phyloP scores from a whole-genome alignment of 768 basidiomycete genomes.

The Rickenella mellea region DNA sequence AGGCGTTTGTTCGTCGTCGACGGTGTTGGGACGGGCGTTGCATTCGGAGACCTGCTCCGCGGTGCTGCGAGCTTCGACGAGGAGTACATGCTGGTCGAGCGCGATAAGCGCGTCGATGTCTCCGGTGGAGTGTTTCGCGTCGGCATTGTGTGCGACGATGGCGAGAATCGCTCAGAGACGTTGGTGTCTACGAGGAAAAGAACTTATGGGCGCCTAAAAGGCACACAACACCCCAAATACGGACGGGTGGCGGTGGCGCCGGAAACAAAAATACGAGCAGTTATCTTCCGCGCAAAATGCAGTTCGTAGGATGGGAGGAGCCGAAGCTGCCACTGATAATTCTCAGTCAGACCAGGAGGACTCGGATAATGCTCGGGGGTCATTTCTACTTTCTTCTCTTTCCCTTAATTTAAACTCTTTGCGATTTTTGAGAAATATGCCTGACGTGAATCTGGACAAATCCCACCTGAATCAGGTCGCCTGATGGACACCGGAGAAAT shows the following conservation, averaged over 20 bases:
- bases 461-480: too few relatives aligned
- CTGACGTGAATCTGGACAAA: too few relatives aligned
- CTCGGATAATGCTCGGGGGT: too few relatives aligned
- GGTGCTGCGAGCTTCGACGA: slow-evolving; percentile 29
- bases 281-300: too few relatives aligned
- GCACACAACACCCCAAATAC: slow-evolving; percentile 24
- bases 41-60: slow-evolving; percentile 36
- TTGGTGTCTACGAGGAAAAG: slow-evolving; percentile 19
- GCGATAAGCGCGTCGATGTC: slow-evolving; percentile 42
- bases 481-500: too few relatives aligned
- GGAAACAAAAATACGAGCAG: slow-evolving; percentile 15
- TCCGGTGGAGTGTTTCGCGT: slow-evolving; percentile 32
- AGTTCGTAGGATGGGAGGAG: too few relatives aligned
- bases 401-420: too few relatives aligned
- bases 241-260: slow-evolving; percentile 25
- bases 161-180: slow-evolving; percentile 10
- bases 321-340: too few relatives aligned
- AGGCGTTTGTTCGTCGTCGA: slow-evolving; percentile 25
- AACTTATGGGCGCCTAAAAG: slow-evolving; percentile 27
- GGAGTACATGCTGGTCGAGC: slow-evolving; percentile 21
- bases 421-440: too few relatives aligned
- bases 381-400: too few relatives aligned
- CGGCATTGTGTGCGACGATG: neutral
- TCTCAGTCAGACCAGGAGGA: too few relatives aligned
- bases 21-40: slow-evolving; percentile 34